These are phyloP conservation scores for Zoysia matrella DNA, from an alignment of 202 grass and related monocot species.

Conservation along the genomic window DNA sequence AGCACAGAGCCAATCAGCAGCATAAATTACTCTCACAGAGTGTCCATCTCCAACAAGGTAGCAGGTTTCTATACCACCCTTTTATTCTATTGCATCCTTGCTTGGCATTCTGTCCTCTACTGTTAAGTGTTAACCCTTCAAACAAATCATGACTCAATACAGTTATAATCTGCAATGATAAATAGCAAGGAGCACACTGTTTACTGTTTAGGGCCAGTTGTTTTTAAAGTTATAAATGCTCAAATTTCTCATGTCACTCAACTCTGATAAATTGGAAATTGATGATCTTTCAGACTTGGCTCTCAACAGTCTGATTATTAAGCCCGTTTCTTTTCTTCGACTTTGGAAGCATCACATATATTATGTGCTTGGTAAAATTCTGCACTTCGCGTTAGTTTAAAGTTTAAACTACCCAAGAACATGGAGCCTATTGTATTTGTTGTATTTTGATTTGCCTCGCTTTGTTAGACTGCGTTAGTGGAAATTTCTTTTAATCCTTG, in stretches of 20 bases:
- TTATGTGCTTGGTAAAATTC: not conserved
- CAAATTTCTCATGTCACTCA: slow-evolving; percentile 3
- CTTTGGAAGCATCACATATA: not conserved
- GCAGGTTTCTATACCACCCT: slow-evolving; percentile 29
- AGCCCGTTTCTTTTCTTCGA: not conserved
- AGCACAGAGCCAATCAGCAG: slow-evolving; percentile 35
- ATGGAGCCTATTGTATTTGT: not conserved
- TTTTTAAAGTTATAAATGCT: not conserved
- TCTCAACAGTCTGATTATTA: not conserved
- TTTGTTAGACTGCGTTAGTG: not conserved
- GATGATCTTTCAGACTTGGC: not conserved
- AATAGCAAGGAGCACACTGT: not conserved
- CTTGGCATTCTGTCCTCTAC: slow-evolving; percentile 14
- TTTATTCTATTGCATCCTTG: slow-evolving; percentile 18
- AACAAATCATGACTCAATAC: not conserved
- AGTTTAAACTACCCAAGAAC: not conserved
- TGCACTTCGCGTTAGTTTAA: not conserved
- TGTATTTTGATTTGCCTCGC: slow-evolving; percentile 10
- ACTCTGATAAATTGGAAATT: not conserved
- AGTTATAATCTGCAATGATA: slow-evolving; percentile 16
- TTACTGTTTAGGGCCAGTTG: not conserved
- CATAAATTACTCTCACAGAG: slow-evolving; percentile 36
- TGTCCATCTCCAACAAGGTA: slow-evolving; percentile 8
- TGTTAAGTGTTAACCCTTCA: not conserved
- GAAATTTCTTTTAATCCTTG: not conserved